phyloP scores from a whole-genome alignment of 2,329 filamentous ascomycete genomes.

The Aspergillus candidus region DNA sequence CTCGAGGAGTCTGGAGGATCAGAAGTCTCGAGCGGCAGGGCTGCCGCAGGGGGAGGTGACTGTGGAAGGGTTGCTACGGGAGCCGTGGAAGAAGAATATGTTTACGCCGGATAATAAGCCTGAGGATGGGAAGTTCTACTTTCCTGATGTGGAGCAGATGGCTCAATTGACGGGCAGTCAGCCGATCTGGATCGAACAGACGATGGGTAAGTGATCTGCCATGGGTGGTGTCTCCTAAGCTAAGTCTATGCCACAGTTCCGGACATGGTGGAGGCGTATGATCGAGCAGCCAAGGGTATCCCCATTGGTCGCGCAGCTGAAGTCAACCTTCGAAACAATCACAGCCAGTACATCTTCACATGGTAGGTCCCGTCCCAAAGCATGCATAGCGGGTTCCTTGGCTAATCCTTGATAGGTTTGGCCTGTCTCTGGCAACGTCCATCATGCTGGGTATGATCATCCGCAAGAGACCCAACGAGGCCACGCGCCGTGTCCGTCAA shows the following conservation, averaged over 20 bases:
- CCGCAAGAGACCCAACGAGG: slow-evolving; percentile 72
- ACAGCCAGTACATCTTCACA: slow-evolving; percentile 97
- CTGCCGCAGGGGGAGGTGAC: slow-evolving; percentile 65
- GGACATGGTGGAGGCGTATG: slow-evolving; percentile 68
- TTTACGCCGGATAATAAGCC: slow-evolving; percentile 91
- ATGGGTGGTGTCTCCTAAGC: slow-evolving; percentile 2
- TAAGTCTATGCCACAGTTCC: slow-evolving; percentile 52
- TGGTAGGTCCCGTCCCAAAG: slow-evolving; percentile 58
- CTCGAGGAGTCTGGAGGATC: slow-evolving; percentile 62
- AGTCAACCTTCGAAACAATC: slow-evolving; percentile 92
- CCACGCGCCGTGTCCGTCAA: slow-evolving; percentile 66
- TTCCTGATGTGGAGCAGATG: slow-evolving; percentile 92
- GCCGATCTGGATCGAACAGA: slow-evolving; percentile 91
- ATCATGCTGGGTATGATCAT: slow-evolving; percentile 97
- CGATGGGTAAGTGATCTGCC: slow-evolving; percentile 61
- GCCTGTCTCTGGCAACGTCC: slow-evolving; percentile 72
- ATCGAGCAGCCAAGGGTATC: slow-evolving; percentile 72
- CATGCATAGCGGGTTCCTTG: background rate
- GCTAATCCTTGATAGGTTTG: slow-evolving; percentile 60
- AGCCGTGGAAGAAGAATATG: slow-evolving; percentile 96
- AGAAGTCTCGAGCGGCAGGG: slow-evolving; percentile 57
- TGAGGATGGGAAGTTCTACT: slow-evolving; percentile 81
- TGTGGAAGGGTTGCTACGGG: slow-evolving; percentile 76
- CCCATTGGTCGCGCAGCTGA: slow-evolving; percentile 83
- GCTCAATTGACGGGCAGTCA: slow-evolving; percentile 74